A percentile compares a stretch with the other conserved stretches of the same genome.
These are phyloP conservation scores for Fonsecaea pugnacius DNA, from an alignment of 2,329 filamentous ascomycete genomes.

Conservation along the genomic window DNA sequence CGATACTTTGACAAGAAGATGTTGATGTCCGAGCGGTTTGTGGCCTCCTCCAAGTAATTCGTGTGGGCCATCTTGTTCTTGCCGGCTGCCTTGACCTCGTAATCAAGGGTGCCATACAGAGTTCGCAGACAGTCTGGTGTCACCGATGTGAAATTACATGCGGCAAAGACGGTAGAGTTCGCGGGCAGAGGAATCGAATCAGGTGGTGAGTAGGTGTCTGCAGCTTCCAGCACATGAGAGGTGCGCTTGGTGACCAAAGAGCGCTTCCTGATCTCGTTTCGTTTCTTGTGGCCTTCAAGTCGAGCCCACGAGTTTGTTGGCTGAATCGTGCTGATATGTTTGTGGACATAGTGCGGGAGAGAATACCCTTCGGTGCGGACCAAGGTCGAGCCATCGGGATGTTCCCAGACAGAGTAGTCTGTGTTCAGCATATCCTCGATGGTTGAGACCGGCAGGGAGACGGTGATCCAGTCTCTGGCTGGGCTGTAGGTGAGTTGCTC, in stretches of 20 bases:
- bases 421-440: conserved; percentile 33
- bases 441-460: conserved; percentile 24
- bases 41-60: conserved; percentile 54
- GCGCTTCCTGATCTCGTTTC: conserved; percentile 25
- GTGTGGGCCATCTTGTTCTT: conserved; percentile 52
- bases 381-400: conserved; percentile 28
- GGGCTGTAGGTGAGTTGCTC: conserved; percentile 40
- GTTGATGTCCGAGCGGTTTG: conserved; percentile 51
- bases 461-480: conserved; percentile 32
- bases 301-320: conserved; percentile 34
- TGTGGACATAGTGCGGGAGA: conserved; percentile 30
- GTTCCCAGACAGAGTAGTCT: conserved; percentile 32
- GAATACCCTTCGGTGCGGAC: conserved; percentile 34
- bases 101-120: conserved; percentile 60
- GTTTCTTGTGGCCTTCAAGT: conserved; percentile 21
- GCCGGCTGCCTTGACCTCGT: conserved; percentile 51
- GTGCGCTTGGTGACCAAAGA: conserved; percentile 11
- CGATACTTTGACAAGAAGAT: conserved; percentile 46
- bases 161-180: conserved; percentile 41
- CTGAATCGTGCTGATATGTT: conserved; percentile 34
- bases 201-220: conserved; percentile 25
- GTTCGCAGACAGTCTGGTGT: conserved; percentile 60
- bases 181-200: conserved; percentile 18
- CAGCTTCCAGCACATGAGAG: conserved; percentile 22
- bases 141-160: conserved; percentile 58